Conservation (phyloP, 2,329 filamentous ascomycete species). For the Curvularia sp. region DNA sequence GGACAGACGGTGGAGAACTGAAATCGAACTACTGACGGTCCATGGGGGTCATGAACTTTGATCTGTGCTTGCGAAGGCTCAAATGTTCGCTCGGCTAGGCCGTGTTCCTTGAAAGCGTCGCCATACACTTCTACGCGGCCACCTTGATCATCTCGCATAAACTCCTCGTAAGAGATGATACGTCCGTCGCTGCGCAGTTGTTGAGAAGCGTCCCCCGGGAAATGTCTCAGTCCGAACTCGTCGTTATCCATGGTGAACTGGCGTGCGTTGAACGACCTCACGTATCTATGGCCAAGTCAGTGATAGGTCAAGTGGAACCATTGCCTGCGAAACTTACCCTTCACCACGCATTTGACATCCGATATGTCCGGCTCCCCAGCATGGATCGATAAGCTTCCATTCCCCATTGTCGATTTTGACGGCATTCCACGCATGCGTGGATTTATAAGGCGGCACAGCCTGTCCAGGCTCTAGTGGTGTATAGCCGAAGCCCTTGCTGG, state of each 20-base stretch:
- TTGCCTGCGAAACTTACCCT: conserved; percentile 60
- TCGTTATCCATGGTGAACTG: conserved; percentile 72
- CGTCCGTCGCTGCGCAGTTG: conserved; percentile 80
- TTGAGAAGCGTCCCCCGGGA: conserved; percentile 69
- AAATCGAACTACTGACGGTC: conserved; percentile 67
- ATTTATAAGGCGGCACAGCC: conserved; percentile 67
- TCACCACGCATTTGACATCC: conserved; percentile 31
- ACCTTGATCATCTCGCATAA: conserved; percentile 66
- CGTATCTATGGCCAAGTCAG: conserved; percentile 57
- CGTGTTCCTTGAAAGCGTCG: conserved; percentile 50
- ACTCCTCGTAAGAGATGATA: conserved; percentile 78
- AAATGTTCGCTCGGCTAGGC: conserved; percentile 64
- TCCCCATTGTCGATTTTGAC: conserved; percentile 83
- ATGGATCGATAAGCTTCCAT: conserved; percentile 91
- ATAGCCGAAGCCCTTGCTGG: conserved; percentile 87
- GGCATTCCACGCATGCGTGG: conserved; percentile 90
- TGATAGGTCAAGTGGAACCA: conserved; percentile 12
- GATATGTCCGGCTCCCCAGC: conserved; percentile 87
- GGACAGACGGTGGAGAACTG: conserved; percentile 79
- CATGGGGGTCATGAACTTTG: conserved; percentile 60
- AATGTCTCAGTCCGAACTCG: conserved; percentile 81
- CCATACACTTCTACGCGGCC: conserved; percentile 52
- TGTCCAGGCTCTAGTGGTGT: conserved; percentile 67
- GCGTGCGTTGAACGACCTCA: conserved; percentile 67
- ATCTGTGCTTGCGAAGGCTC: conserved; percentile 67